Evolutionary conservation across 495 filamentous ascomycete species (phyloP), one percentile per base, ranked within the genome.

Genomic region (Lindgomyces ingoldianus): DNA sequence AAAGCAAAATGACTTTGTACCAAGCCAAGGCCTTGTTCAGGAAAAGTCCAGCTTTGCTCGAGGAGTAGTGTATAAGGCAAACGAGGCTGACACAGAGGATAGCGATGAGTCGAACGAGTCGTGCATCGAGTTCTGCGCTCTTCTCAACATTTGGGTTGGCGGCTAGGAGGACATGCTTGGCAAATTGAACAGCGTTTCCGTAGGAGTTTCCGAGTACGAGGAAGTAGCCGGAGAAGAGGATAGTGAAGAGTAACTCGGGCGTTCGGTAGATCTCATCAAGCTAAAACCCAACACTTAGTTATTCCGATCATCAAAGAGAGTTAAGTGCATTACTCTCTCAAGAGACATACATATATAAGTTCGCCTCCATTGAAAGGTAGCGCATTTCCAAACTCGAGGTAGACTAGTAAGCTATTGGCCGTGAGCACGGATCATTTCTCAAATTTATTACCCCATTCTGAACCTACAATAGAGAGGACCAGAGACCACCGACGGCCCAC

Each of bases 51-150:
- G 53, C 51, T 25, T 29, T 33, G 33, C 45, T 29, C 8, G 61
- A 64, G 39, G 41, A 57, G 22, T 50, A 57, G 26, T 64, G 61
- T 10, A 64, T 27, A 27, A 64, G 49, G 42, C 61, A 64, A 18
- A 64, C 61, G 9, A 57, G 25, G 2, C 24, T 57, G 0, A 64
- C 51, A 14, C 57, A 22, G 0, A 42, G 22, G n/a, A 64, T 42
- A 21, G 61, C 61, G 24, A 64, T 33, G 61, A 48, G 57, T 10
- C 53, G 61, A 2, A 64, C 61, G 8, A 64, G 41, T 11, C 61
- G 61, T 22, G 51, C 3, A 46, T 64, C 61, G 16, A 64, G 42
- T 1, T 64, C 61, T n/a, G n/a, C n/a, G n/a, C 46, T 19, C 51
- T 45, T 33, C 27, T n/a, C 14, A 39, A 18, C 11, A 53, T 39